Conservation (phyloP, 129 eudicot genomes). For the Erigeron canadensis region DNA sequence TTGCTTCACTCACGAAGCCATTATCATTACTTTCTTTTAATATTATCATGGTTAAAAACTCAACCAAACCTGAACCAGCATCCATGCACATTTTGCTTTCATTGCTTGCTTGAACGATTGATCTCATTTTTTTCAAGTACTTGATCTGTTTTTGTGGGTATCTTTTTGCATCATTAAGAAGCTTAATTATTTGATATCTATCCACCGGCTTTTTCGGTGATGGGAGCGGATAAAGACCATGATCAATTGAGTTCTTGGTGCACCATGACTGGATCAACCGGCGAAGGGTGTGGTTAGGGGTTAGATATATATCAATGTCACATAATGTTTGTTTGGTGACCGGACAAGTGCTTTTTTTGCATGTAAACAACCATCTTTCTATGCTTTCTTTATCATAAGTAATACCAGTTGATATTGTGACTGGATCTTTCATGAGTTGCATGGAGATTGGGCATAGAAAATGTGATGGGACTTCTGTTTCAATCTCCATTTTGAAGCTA, state of each 20-base stretch:
- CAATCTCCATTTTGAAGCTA: slow-evolving; percentile 37
- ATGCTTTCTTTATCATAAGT: slow-evolving; percentile 80
- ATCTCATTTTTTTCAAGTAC: slow-evolving; percentile 44
- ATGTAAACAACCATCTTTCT: slow-evolving; percentile 62
- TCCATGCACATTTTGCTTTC: slow-evolving; percentile 34
- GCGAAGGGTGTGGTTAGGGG: slow-evolving; percentile 84
- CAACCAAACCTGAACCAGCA: slow-evolving; percentile 41
- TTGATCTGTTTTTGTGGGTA: slow-evolving; percentile 29
- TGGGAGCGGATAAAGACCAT: slow-evolving; percentile 50
- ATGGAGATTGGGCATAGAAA: slow-evolving; percentile 89
- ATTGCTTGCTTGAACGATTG: slow-evolving; percentile 36
- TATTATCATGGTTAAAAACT: slow-evolving; percentile 36
- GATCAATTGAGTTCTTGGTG: slow-evolving; percentile 43
- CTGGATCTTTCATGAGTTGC: slow-evolving; percentile 93
- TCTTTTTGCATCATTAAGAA: slow-evolving; percentile 50
- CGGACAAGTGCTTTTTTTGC: slow-evolving; percentile 59
- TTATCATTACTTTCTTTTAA: not conserved
- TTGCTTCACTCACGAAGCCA: slow-evolving; percentile 5
- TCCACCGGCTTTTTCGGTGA: slow-evolving; percentile 49
- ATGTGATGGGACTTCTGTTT: slow-evolving; percentile 64
- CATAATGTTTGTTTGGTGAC: slow-evolving; percentile 60
- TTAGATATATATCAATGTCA: slow-evolving; percentile 44
- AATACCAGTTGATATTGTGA: slow-evolving; percentile 71
- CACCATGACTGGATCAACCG: slow-evolving; percentile 90
- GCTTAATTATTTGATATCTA: slow-evolving; percentile 41